Base-by-base conservation (phyloP, 2,329 filamentous ascomycete genomes). In the Clathrospora elynae region DNA sequence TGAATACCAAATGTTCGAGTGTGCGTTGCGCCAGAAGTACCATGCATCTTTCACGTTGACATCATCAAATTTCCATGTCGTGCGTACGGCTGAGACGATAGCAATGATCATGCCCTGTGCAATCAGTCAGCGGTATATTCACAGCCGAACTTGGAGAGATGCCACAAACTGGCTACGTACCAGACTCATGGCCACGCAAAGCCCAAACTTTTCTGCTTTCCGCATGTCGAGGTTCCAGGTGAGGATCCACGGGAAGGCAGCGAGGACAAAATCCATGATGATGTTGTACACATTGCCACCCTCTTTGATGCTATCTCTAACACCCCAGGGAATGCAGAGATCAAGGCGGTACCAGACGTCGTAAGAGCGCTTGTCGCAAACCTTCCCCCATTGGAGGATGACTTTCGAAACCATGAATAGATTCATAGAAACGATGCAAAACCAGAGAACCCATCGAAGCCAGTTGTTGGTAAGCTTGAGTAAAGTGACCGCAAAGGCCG, bases 211-310 rank as follows among this genome's bases (percentile, higher is more conserved):
- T 46, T 80, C 77, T 0, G 66, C 66, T 17, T 59, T 68, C 18
- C 71, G 68, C 71, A 80, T 78, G 40, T 76, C 74, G 30, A 80
- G 49, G 2, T 67, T 68, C 61, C 73, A 75, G 1, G 74, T 76
- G 13, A 80, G 72, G 14, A 76, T 52, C 76, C 76, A 79, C 3
- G 77, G 77, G 36, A 79, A 76, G 6, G 64, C 41, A 0, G 78
- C 76, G 51, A 80, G 74, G 0, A 77, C 51, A 26, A 80, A 78
- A 45, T 80, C 78, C 74, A 78, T 79, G 18, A 79, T 65, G 41
- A 79, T 75, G 55, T 79, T 79, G 58, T 78, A 78, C 4, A 77
- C 75, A 48, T 79, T 79, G 22, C 77, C 77, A 6, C 73, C 75
- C 39, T 76, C 73, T 46, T 79, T 79, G 52, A 78, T 77, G 24